Evolutionary conservation across 2,329 filamentous ascomycete genomes (phyloP).

Genomic region (Colletotrichum tofieldiae): DNA sequence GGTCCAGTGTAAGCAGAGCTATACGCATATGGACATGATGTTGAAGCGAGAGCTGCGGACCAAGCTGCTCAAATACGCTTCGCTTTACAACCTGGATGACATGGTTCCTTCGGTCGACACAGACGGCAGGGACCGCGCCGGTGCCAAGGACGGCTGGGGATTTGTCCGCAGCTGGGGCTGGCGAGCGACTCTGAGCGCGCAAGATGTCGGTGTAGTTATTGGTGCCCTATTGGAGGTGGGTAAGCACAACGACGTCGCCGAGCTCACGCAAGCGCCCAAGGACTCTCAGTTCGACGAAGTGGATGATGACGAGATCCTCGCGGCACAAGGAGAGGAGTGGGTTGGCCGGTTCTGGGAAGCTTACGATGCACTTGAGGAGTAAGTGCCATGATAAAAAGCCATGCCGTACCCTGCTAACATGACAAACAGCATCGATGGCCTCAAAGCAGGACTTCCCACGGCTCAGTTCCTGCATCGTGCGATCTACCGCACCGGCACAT

Average conservation of each 20-base stretch:
- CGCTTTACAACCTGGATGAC: conserved; percentile 93
- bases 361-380: conserved; percentile 81
- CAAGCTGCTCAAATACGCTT: conserved; percentile 91
- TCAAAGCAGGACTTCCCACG: conserved; percentile 83
- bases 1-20: conserved; percentile 94
- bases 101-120: conserved; percentile 87
- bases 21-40: conserved; percentile 99
- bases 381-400: conserved; percentile 51
- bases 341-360: conserved; percentile 79
- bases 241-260: conserved; percentile 62
- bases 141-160: conserved; percentile 92
- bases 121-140: conserved; percentile 77
- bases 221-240: conserved; percentile 95
- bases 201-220: conserved; percentile 93
- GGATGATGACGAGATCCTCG: conserved; percentile 60
- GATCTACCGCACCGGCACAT: conserved; percentile 93
- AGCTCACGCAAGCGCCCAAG: conserved; percentile 50
- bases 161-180: conserved; percentile 98
- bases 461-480: conserved; percentile 93
- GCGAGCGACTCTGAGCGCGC: conserved; percentile 93
- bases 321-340: conserved; percentile 74
- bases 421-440: conserved; percentile 76
- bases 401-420: conserved; percentile 60
- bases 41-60: conserved; percentile 89
- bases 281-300: conserved; percentile 58